Percentiles rank a stretch among this genome's conserved stretches.
These are phyloP conservation scores for Neonectria ditissima DNA, from an alignment of 2,329 filamentous ascomycete species.

Conservation along the genomic window DNA sequence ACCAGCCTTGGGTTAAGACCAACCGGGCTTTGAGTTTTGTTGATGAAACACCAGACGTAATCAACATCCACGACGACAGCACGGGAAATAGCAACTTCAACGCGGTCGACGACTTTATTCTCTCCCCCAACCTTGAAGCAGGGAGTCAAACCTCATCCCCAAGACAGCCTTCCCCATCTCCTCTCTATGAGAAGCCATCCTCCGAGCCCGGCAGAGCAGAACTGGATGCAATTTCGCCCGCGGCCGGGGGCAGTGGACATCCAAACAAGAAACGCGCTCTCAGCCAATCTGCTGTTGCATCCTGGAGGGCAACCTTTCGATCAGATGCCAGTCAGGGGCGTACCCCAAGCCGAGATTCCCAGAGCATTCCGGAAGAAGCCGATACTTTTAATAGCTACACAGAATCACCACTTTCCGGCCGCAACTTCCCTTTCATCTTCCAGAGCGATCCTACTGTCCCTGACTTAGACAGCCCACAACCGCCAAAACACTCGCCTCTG, in stretches of 20 bases:
- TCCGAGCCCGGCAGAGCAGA: slow-evolving; percentile 18
- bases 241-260: slow-evolving; percentile 17
- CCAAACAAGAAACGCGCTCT: slow-evolving; percentile 40
- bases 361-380: slow-evolving; percentile 11
- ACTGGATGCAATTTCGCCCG: not conserved
- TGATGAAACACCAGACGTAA: slow-evolving; percentile 46
- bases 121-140: slow-evolving; percentile 13
- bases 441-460: slow-evolving; percentile 22
- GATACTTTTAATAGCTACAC: slow-evolving; percentile 24
- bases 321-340: slow-evolving; percentile 26
- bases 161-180: slow-evolving; percentile 2
- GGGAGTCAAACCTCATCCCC: slow-evolving; percentile 28
- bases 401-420: slow-evolving; percentile 8
- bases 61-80: slow-evolving; percentile 43
- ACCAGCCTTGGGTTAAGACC: slow-evolving; percentile 46
- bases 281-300: slow-evolving; percentile 32
- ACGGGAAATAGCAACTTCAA: slow-evolving; percentile 28
- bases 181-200: slow-evolving; percentile 7
- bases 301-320: slow-evolving; percentile 30
- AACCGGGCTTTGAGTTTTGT: slow-evolving; percentile 45
- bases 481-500: slow-evolving; percentile 20
- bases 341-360: slow-evolving; percentile 34
- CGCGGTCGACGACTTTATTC: slow-evolving; percentile 22
- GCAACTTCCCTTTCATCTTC: slow-evolving; percentile 20
- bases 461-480: slow-evolving; percentile 24